Percentiles rank a stretch among this genome's conserved stretches.
These are phyloP conservation scores for Pleurotus sapidus DNA, from an alignment of 768 basidiomycete species.

Conservation along the genomic window DNA sequence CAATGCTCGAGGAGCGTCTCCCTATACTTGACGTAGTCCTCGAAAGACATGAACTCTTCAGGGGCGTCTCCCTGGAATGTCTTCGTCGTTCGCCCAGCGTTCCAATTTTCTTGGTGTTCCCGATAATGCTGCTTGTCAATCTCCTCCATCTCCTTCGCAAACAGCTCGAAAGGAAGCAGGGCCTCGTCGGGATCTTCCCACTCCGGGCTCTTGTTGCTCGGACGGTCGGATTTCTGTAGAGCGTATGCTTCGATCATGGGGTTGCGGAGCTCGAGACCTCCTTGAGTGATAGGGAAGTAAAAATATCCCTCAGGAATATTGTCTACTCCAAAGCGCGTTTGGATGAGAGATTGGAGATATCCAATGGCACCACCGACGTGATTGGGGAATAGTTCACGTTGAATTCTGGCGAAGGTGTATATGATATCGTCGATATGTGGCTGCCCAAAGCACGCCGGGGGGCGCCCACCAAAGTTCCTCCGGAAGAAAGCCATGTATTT, in stretches of 20 bases:
- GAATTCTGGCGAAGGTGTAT: slow-evolving; percentile 28
- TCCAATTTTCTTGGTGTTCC: slow-evolving; percentile 21
- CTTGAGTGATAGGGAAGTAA: slow-evolving; percentile 33
- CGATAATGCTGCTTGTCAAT: slow-evolving; percentile 23
- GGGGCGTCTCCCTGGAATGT: slow-evolving; percentile 1
- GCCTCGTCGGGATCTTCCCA: background rate
- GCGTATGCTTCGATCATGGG: slow-evolving; percentile 35
- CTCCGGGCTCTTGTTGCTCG: slow-evolving; percentile 9
- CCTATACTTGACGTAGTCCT: slow-evolving; percentile 24
- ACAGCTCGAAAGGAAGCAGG: slow-evolving; percentile 13
- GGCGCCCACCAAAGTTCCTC: slow-evolving; percentile 32
- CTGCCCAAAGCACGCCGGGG: slow-evolving; percentile 29
- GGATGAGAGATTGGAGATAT: slow-evolving; percentile 20
- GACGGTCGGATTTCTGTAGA: slow-evolving; percentile 15
- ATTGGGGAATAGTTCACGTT: slow-evolving; percentile 28
- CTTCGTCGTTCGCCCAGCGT: slow-evolving; percentile 1
- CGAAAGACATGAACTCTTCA: slow-evolving; percentile 24
- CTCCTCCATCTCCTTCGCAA: slow-evolving; percentile 18
- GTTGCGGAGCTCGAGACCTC: slow-evolving; percentile 35
- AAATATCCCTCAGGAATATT: slow-evolving; percentile 39
- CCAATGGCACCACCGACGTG: slow-evolving; percentile 18
- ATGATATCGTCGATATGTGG: slow-evolving; percentile 28
- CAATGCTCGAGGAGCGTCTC: slow-evolving; percentile 19
- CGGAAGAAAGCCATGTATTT: slow-evolving; percentile 36
- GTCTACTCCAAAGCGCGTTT: slow-evolving; percentile 25